Conservation (phyloP, 2,329 filamentous ascomycete genomes). For the Cladorrhinum sp. region DNA sequence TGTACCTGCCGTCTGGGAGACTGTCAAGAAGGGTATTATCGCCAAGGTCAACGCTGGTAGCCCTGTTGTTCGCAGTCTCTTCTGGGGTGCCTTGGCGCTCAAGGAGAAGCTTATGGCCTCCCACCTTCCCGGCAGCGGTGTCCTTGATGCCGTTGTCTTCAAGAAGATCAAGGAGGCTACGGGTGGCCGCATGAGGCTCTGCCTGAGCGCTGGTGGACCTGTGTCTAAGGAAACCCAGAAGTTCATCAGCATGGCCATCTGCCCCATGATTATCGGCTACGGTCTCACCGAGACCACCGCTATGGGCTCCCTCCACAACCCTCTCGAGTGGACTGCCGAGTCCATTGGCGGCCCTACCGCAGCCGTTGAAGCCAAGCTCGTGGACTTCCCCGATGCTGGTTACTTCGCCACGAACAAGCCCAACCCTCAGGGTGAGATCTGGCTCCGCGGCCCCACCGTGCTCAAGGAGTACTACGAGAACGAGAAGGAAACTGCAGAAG, state of each 20-base stretch:
- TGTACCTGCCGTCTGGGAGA: conserved; percentile 87
- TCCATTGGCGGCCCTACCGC: conserved; percentile 72
- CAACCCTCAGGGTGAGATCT: conserved; percentile 78
- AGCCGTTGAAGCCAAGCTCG: conserved; percentile 76
- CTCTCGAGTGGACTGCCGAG: conserved; percentile 71
- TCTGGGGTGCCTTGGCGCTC: conserved; percentile 58
- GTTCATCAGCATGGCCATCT: conserved; percentile 85
- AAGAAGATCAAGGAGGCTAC: conserved; percentile 90
- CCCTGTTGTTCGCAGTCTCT: conserved; percentile 68
- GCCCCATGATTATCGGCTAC: conserved; percentile 86
- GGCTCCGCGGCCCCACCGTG: conserved; percentile 75
- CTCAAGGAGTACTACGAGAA: conserved; percentile 74
- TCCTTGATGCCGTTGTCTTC: conserved; percentile 79
- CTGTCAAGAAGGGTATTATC: conserved; percentile 85
- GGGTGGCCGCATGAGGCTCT: conserved; percentile 74
- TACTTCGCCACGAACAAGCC: conserved; percentile 75
- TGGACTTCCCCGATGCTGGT: conserved; percentile 80
- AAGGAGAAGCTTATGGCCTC: conserved; percentile 50
- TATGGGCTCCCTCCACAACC: conserved; percentile 72
- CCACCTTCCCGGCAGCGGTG: conserved; percentile 61
- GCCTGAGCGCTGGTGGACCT: conserved; percentile 83
- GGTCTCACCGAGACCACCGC: conserved; percentile 82
- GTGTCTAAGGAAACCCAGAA: conserved; percentile 80
- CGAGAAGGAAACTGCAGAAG: conserved; percentile 68
- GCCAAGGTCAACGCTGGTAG: conserved; percentile 69